phyloP scores from a whole-genome alignment of 23 red algal genomes.

The Gracilaria gracilis region DNA sequence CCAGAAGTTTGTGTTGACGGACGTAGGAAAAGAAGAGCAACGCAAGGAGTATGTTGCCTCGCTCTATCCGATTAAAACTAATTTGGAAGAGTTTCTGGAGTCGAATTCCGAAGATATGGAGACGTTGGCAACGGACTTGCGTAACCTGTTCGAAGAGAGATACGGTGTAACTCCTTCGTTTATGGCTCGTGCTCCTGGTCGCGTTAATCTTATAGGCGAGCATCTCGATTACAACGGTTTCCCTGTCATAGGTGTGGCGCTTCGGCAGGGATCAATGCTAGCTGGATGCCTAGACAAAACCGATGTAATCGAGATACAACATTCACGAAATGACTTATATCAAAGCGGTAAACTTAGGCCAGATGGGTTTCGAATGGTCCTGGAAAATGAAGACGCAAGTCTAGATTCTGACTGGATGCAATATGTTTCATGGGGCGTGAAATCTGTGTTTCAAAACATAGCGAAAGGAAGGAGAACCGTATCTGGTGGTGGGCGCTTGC shows the following conservation, averaged over 20 bases:
- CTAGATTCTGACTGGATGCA: conserved; percentile 50
- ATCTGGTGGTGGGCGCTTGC: conserved; percentile 57
- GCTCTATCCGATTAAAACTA: conserved; percentile 63
- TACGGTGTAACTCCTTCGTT: conserved; percentile 38
- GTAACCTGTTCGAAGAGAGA: conserved; percentile 29
- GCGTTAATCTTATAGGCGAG: conserved; percentile 73
- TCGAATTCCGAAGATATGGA: conserved; percentile 4
- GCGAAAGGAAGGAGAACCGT: conserved; percentile 45
- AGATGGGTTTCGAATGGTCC: conserved; percentile 42
- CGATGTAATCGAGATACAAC: conserved; percentile 48
- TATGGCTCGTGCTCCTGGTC: conserved; percentile 60
- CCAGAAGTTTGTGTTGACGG: conserved; percentile 52
- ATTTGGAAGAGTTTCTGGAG: conserved; percentile 30
- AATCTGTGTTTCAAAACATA: conserved; percentile 25
- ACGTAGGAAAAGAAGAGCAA: conserved; percentile 47
- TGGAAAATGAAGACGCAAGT: conserved; percentile 19
- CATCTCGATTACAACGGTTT: conserved; percentile 76
- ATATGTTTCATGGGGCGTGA: conserved; percentile 62
- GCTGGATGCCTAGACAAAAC: conserved; percentile 65
- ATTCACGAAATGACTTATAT: conserved; percentile 23
- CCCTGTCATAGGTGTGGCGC: conserved; percentile 48
- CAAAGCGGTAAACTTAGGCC: conserved; percentile 23
- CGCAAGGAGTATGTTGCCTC: conserved; percentile 59
- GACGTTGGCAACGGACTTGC: conserved; percentile 26
- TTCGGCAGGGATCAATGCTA: conserved; percentile 49